Conservation (phyloP, 1,284 basidiomycete species). For the Agroathelia rolfsii region DNA sequence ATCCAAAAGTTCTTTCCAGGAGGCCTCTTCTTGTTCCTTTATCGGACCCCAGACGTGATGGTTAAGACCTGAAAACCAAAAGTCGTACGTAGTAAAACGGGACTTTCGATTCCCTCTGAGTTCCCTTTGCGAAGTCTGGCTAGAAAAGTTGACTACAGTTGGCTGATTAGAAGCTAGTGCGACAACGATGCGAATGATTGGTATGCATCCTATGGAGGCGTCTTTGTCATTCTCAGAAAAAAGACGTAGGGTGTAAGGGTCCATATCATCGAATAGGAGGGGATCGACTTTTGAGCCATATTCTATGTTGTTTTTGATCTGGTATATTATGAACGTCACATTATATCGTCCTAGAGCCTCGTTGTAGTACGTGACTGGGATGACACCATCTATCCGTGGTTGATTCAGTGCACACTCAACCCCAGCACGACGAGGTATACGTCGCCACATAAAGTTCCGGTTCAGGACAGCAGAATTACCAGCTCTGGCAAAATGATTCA, state of each 20-base stretch:
- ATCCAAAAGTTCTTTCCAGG: too few relatives aligned
- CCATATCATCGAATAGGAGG: constrained; percentile 13
- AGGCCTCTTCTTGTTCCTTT: too few relatives aligned
- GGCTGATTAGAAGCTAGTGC: constrained; percentile 10
- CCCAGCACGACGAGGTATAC: constrained; percentile 18
- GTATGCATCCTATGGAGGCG: too few relatives aligned
- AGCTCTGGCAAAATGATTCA: constrained; percentile 22
- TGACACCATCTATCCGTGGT: constrained; percentile 14
- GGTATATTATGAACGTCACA: constrained; percentile 16
- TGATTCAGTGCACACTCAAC: constrained; percentile 16
- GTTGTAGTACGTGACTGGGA: constrained; percentile 15
- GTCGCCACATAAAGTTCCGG: constrained; percentile 11
- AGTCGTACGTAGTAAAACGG: constrained; percentile 14
- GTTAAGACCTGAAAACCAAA: constrained; percentile 14
- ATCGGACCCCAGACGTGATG: too few relatives aligned
- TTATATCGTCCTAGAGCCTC: constrained; percentile 8
- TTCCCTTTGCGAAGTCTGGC: not conserved
- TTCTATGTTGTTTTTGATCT: constrained; percentile 22
- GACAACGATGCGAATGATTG: constrained; percentile 17
- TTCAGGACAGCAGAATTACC: constrained; percentile 13
- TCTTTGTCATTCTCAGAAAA: constrained; percentile 9
- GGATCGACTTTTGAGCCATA: too few relatives aligned
- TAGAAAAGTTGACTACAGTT: not conserved
- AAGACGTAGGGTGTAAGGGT: constrained; percentile 12
- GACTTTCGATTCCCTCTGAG: too few relatives aligned